Evolutionary conservation across 352 stramenopile genomes (phyloP), one percentile per base, ranked within the genome.

Genomic region (Pythium monospermum): DNA sequence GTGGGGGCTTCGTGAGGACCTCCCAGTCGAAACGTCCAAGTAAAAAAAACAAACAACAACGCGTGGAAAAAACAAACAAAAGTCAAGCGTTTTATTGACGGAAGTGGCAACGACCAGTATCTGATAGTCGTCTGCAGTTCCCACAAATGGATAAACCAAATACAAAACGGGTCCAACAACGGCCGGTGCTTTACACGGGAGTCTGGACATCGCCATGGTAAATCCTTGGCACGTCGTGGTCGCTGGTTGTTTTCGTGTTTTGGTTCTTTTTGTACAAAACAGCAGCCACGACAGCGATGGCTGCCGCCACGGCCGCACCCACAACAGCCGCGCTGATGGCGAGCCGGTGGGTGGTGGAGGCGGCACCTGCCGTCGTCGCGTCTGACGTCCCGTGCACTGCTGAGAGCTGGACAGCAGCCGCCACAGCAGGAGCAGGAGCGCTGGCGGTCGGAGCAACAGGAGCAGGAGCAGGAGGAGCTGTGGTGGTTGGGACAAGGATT

Each of bases 1-100:
- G 57, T 96, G 83, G 80, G 83, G 78, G 25, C 46, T 76, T 31
- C 71, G 71, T 49, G 62, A 75, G 0, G 76, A 88, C 37, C 69
- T 89, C 1, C 76, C 78, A 0, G 41, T 88, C 25, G 69, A 74
- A 28, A 79, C 43, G 3, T 39, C 38, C 25, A 59, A 66, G 25
- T 61, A 43, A 54, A 12, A n/a, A n/a, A n/a, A n/a, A n/a, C n/a
- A n/a, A n/a, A n/a, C n/a, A n/a, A n/a, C n/a, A n/a, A n/a, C n/a
- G n/a, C n/a, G n/a, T n/a, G n/a, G n/a, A n/a, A n/a, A n/a, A n/a
- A n/a, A n/a, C n/a, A n/a, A n/a, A n/a, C n/a, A n/a, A n/a, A n/a
- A n/a, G n/a, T n/a, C n/a, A n/a, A n/a, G n/a, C n/a, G n/a, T n/a
- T n/a, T n/a, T n/a, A n/a, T n/a, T n/a, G n/a, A n/a, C n/a, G n/a